phyloP scores from a whole-genome alignment of 2,329 filamentous ascomycete species.

The Neoscytalidium dimidiatum region DNA sequence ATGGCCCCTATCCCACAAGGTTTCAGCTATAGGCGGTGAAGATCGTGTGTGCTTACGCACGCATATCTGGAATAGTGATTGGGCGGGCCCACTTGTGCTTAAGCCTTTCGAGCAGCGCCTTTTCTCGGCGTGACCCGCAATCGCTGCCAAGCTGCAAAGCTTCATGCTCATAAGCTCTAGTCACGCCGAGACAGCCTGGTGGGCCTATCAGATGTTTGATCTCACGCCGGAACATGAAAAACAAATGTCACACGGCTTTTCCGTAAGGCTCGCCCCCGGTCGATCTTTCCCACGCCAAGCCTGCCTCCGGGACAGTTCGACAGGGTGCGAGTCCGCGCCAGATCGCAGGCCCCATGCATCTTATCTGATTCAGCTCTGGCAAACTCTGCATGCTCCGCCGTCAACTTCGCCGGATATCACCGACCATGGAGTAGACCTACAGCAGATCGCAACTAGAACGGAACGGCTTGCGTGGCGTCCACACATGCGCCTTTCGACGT shows the following conservation, averaged over 20 bases:
- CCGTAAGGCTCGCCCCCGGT: too few relatives aligned
- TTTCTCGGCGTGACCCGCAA: not conserved
- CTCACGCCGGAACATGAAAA: too few relatives aligned
- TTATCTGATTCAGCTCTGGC: not conserved
- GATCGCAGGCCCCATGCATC: not conserved
- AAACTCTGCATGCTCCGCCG: not conserved
- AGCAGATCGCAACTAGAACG: not conserved
- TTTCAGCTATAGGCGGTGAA: not conserved
- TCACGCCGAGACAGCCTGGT: too few relatives aligned
- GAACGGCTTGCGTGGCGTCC: not conserved
- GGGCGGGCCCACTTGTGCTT: not conserved
- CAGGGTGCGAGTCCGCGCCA: not conserved
- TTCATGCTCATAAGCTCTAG: not conserved
- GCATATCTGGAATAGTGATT: not conserved
- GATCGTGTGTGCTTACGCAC: not conserved
- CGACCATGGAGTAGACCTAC: not conserved
- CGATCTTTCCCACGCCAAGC: too few relatives aligned
- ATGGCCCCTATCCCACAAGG: not conserved
- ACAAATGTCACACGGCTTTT: too few relatives aligned
- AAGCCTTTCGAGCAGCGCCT: not conserved
- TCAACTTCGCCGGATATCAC: not conserved
- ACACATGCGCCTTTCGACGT: not conserved
- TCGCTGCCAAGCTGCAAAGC: not conserved
- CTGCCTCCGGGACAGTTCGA: fast-evolving
- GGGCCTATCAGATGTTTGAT: too few relatives aligned